Conservation (phyloP, 192 early-diverging fungal genomes). For the Coemansia nantahalensis region DNA sequence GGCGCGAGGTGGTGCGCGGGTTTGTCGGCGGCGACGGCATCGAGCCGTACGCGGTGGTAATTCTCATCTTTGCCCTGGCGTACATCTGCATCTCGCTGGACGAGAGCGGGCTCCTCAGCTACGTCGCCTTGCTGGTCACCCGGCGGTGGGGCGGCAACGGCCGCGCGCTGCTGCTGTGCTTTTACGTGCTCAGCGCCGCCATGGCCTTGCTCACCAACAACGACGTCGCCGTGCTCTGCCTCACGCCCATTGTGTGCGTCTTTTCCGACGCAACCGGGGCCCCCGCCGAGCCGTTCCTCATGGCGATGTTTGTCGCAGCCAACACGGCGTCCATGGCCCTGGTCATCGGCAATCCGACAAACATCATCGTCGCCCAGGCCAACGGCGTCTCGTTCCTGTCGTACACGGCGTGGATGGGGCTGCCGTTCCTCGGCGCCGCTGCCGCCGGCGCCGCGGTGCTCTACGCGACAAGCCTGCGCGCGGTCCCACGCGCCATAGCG, state of each 20-base stretch:
- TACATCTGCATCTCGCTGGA: slow-evolving; percentile 85
- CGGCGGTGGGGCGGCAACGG: slow-evolving; percentile 58
- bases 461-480: slow-evolving; percentile 49
- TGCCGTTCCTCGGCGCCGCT: slow-evolving; percentile 61
- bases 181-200: slow-evolving; percentile 67
- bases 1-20: slow-evolving; percentile 53
- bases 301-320: slow-evolving; percentile 72
- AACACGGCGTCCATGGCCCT: slow-evolving; percentile 82
- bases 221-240: slow-evolving; percentile 81
- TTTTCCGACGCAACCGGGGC: slow-evolving; percentile 66
- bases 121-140: slow-evolving; percentile 73
- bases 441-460: slow-evolving; percentile 57
- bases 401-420: slow-evolving; percentile 83
- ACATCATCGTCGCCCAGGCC: slow-evolving; percentile 80
- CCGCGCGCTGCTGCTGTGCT: slow-evolving; percentile 61
- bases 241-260: slow-evolving; percentile 77
- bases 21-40: slow-evolving; percentile 60
- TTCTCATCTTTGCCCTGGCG: slow-evolving; percentile 79
- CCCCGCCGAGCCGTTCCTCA: slow-evolving; percentile 63
- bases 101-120: slow-evolving; percentile 75
- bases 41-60: slow-evolving; percentile 74
- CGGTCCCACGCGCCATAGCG: slow-evolving; percentile 52
- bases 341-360: slow-evolving; percentile 88
- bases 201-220: slow-evolving; percentile 78
- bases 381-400: slow-evolving; percentile 67